Percentiles rank a stretch among this genome's conserved stretches.
These are phyloP conservation scores for Amanita molliuscula DNA, from an alignment of 768 basidiomycete species.

Conservation along the genomic window DNA sequence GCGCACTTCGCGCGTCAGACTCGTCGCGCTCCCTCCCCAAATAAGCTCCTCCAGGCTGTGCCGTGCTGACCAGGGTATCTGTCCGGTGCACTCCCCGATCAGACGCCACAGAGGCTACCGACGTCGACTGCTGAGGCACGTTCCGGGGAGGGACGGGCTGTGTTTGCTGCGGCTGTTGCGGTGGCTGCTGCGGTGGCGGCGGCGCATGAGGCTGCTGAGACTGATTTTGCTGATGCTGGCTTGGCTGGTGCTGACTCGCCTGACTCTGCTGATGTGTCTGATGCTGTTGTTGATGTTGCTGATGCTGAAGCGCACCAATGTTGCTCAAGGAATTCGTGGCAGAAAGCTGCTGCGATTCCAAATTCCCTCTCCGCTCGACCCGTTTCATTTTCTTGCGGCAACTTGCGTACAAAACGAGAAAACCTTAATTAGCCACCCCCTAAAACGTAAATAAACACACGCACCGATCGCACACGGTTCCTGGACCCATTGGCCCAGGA, in stretches of 20 bases:
- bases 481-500: conserved; percentile 74
- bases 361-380: conserved; percentile 62
- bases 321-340: conserved; percentile 8
- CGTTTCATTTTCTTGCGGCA: conserved; percentile 86
- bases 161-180: conserved; percentile 11
- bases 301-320: conserved; percentile 10
- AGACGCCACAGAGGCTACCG: conserved; percentile 12
- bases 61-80: conserved; percentile 16
- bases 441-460: conserved; percentile 11
- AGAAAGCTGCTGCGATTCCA: conserved; percentile 31
- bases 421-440: background rate
- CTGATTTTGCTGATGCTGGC: too few species aligned
- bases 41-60: background rate
- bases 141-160: conserved; percentile 10
- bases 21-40: conserved; percentile 3
- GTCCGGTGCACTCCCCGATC: conserved; percentile 17
- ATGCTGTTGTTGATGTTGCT: conserved; percentile 8
- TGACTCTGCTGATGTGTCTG: conserved; percentile 14
- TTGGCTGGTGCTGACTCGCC: background rate
- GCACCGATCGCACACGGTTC: conserved; percentile 73
- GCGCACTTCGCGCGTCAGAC: conserved; percentile 1
- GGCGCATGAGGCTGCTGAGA: conserved; percentile 6
- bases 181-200: background rate
- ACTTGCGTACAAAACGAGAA: conserved; percentile 18
- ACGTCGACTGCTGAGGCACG: conserved; percentile 9